A percentile compares a stretch with the other conserved stretches of the same genome.
These are phyloP conservation scores for Lentinus tigrinus DNA, from an alignment of 768 basidiomycete genomes.

Conservation along the genomic window DNA sequence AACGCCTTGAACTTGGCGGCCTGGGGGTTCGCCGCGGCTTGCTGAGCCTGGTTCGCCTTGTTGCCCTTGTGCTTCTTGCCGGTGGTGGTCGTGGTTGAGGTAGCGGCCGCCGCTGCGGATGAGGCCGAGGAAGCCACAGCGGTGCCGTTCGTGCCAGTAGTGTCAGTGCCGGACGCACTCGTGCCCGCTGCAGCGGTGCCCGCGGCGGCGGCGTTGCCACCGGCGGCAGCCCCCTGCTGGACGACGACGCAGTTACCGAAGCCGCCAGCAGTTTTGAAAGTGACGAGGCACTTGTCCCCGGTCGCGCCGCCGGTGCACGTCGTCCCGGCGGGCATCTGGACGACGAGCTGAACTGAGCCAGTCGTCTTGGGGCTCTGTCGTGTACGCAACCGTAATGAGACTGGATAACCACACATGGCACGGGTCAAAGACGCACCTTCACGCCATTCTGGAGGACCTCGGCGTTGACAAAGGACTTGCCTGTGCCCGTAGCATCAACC, in stretches of 20 bases:
- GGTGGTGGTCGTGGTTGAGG: slow-evolving; percentile 3
- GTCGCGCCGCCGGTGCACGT: slow-evolving; percentile 48
- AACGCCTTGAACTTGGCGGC: slow-evolving; percentile 14
- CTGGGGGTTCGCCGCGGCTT: slow-evolving; percentile 6
- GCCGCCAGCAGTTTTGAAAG: slow-evolving; percentile 46
- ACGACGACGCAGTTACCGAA: slow-evolving; percentile 57
- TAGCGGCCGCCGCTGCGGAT: slow-evolving; percentile 7
- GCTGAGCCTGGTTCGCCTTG: slow-evolving; percentile 2
- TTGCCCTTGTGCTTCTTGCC: slow-evolving; percentile 1
- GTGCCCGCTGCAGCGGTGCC: slow-evolving; percentile 1
- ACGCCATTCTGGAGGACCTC: slow-evolving; percentile 47
- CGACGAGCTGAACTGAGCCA: slow-evolving; percentile 41
- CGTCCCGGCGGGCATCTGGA: slow-evolving; percentile 46
- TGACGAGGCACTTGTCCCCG: slow-evolving; percentile 48
- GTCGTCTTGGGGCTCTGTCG: slow-evolving; percentile 37
- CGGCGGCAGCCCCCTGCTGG: slow-evolving; percentile 25
- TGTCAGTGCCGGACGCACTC: not conserved
- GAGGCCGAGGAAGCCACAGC: slow-evolving; percentile 1
- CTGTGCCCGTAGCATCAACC: slow-evolving; percentile 43
- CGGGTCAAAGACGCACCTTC: slow-evolving; percentile 34
- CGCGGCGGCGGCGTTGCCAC: not conserved
- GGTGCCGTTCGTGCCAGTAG: slow-evolving; percentile 6
- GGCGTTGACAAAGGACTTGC: slow-evolving; percentile 34
- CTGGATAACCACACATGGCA: no score
- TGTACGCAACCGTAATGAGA: not conserved